phyloP scores from a whole-genome alignment of 2,329 filamentous ascomycete species.

The Diaporthe longicolla region DNA sequence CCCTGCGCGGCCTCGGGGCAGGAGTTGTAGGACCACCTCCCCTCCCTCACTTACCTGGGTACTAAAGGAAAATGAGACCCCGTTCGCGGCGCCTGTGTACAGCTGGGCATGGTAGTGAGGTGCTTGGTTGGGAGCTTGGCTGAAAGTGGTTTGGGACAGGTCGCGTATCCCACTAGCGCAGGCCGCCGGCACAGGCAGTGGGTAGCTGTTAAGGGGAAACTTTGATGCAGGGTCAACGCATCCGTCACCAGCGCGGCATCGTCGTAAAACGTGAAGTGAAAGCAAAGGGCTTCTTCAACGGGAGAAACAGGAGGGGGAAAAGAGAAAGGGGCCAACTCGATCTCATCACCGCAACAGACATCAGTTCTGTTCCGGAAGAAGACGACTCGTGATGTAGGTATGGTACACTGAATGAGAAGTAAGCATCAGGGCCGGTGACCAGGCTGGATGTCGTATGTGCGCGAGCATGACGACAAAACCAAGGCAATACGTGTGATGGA shows the following conservation, averaged over 20 bases:
- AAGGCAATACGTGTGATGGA: constrained; percentile 15
- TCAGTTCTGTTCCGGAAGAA: background rate
- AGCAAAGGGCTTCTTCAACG: constrained; percentile 16
- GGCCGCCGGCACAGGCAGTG: background rate
- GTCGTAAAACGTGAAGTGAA: constrained; percentile 25
- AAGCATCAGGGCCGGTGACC: background rate
- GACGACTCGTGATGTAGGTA: background rate
- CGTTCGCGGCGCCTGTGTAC: constrained; percentile 33
- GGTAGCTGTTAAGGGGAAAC: background rate
- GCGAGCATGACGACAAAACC: constrained; percentile 5
- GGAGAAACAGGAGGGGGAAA: background rate
- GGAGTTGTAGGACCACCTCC: background rate
- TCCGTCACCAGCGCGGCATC: constrained; percentile 30
- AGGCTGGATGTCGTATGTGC: background rate
- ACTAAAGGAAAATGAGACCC: constrained; percentile 13
- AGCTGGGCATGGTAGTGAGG: constrained; percentile 32
- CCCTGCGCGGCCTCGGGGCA: constrained; percentile 9
- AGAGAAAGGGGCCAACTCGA: background rate
- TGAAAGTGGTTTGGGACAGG: constrained; percentile 31
- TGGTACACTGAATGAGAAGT: constrained; percentile 6
- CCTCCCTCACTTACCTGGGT: constrained; percentile 17
- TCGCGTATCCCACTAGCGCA: constrained; percentile 8
- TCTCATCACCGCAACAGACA: background rate
- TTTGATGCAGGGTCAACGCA: constrained; percentile 28
- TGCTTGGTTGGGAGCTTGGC: constrained; percentile 33